A percentile compares a stretch with the other conserved stretches of the same genome.
Evolutionary conservation across 2,329 filamentous ascomycete species (phyloP).

Genomic region (Alternaria conjuncta): DNA sequence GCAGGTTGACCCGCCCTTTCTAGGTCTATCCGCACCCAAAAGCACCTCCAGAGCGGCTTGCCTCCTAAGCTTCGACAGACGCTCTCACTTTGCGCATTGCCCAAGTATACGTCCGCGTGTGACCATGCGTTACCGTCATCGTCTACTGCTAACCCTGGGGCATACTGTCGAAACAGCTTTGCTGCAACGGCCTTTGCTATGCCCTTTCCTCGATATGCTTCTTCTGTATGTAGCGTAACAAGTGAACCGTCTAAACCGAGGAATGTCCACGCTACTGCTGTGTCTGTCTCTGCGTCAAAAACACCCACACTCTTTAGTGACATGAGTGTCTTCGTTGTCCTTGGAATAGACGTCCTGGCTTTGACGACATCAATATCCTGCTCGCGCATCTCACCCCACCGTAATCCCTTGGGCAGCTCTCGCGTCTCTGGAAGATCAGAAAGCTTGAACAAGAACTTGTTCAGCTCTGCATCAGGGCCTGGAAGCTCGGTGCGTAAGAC

Average conservation of each 20-base stretch:
- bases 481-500: slow-evolving; percentile 40
- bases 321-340: slow-evolving; percentile 57
- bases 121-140: slow-evolving; percentile 58
- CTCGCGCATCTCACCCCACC: slow-evolving; percentile 61
- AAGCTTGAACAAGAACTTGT: slow-evolving; percentile 65
- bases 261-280: slow-evolving; percentile 70
- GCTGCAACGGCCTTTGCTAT: slow-evolving; percentile 67
- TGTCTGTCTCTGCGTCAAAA: slow-evolving; percentile 54
- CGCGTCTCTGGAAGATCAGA: slow-evolving; percentile 53
- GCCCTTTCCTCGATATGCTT: slow-evolving; percentile 64
- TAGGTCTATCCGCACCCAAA: slow-evolving; percentile 62
- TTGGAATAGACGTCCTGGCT: slow-evolving; percentile 58
- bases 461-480: slow-evolving; percentile 41
- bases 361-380: slow-evolving; percentile 63
- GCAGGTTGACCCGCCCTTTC: slow-evolving; percentile 28
- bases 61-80: slow-evolving; percentile 70
- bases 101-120: slow-evolving; percentile 68
- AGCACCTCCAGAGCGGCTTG: slow-evolving; percentile 60
- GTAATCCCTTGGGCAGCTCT: slow-evolving; percentile 56
- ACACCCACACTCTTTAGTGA: slow-evolving; percentile 50
- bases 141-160: slow-evolving; percentile 38
- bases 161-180: slow-evolving; percentile 62
- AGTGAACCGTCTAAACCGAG: slow-evolving; percentile 67
- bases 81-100: slow-evolving; percentile 66
- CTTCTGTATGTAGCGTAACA: slow-evolving; percentile 66